Evolutionary conservation across 495 filamentous ascomycete genomes (phyloP).

Genomic region (Trichoderma reesei): DNA sequence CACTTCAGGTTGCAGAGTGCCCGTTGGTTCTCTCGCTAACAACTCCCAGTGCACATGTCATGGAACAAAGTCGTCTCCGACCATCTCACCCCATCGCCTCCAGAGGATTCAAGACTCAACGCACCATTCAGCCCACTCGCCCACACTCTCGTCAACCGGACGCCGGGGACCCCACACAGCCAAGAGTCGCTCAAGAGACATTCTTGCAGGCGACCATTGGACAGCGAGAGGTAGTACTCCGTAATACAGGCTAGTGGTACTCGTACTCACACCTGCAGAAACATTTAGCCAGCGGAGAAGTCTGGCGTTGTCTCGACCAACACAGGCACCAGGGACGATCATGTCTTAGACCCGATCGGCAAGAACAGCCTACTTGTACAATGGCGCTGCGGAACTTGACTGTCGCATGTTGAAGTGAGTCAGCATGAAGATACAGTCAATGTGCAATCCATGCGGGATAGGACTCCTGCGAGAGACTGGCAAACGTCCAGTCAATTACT

Average conservation of each 20-base stretch:
- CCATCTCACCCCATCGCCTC: neutral
- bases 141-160: neutral
- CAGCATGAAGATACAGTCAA: too few species aligned
- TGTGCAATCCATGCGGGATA: too few species aligned
- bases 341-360: neutral
- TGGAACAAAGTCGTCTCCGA: neutral
- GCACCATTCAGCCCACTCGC: neutral
- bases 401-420: too few species aligned
- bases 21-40: neutral
- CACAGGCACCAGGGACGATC: neutral
- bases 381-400: neutral
- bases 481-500: too few species aligned
- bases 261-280: too few species aligned
- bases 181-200: neutral
- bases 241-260: neutral
- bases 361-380: neutral
- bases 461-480: too few species aligned
- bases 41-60: too few species aligned
- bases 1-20: neutral
- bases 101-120: neutral
- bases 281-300: neutral
- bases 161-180: neutral
- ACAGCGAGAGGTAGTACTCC: neutral
- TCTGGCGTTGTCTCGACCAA: neutral
- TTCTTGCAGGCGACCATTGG: neutral